Conservation (phyloP, 306 rosid species). For the Inga laurina region DNA sequence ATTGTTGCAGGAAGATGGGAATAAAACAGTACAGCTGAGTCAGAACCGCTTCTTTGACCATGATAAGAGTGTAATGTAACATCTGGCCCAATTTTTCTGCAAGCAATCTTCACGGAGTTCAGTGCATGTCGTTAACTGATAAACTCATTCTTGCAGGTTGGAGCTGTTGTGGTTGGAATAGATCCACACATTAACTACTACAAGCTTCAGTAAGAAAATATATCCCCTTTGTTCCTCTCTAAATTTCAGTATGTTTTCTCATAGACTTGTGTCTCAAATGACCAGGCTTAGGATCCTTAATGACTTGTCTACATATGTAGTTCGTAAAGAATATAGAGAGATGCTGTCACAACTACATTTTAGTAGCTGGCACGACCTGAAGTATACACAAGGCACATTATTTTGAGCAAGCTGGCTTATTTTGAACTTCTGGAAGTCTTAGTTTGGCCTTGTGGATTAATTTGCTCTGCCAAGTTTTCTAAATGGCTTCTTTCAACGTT, state of each 20-base stretch:
- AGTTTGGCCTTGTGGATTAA: not conserved
- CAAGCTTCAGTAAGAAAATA: constrained; percentile 89
- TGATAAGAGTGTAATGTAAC: constrained; percentile 81
- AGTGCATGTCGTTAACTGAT: constrained; percentile 30
- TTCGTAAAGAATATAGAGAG: not conserved
- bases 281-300: constrained; percentile 19
- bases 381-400: constrained; percentile 6
- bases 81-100: constrained; percentile 37
- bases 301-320: constrained; percentile 15
- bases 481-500: constrained; percentile 8
- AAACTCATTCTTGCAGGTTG: constrained; percentile 67
- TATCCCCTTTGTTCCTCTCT: constrained; percentile 5
- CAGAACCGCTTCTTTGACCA: constrained; percentile 66
- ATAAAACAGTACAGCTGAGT: constrained; percentile 55
- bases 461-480: not conserved
- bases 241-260: constrained; percentile 8
- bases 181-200: constrained; percentile 85
- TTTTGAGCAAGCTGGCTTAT: constrained; percentile 6
- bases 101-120: constrained; percentile 27
- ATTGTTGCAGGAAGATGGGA: constrained; percentile 76
- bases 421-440: constrained; percentile 16
- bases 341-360: constrained; percentile 6
- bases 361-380: constrained; percentile 11
- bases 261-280: constrained; percentile 16
- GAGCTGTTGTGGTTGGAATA: constrained; percentile 96